These are phyloP conservation scores for Rosa multiflora DNA, from an alignment of 306 rosid species.

Conservation along the genomic window DNA sequence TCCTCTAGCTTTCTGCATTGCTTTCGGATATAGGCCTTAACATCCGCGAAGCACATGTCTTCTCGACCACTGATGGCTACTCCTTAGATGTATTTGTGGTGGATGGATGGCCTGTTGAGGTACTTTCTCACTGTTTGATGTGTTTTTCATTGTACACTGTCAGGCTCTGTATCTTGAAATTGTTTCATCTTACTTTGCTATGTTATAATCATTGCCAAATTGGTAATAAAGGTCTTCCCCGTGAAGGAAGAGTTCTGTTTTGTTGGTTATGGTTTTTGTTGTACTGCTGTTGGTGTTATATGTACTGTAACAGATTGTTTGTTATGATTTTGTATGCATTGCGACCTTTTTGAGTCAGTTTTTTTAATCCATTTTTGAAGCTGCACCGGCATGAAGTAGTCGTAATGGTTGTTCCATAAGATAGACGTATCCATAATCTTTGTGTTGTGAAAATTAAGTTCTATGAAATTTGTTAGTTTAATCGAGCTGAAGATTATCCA, in stretches of 20 bases:
- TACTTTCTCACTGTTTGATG: constrained; percentile 19
- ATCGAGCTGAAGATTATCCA: constrained; percentile 22
- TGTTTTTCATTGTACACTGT: constrained; percentile 6
- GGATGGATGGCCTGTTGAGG: constrained; percentile 73
- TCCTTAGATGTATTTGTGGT: constrained; percentile 61
- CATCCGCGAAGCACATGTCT: constrained; percentile 69
- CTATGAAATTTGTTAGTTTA: background rate
- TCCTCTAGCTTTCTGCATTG: constrained; percentile 54
- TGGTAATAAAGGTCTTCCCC: background rate
- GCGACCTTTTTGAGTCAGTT: background rate
- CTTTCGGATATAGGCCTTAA: constrained; percentile 67
- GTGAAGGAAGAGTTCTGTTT: background rate
- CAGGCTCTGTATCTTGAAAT: constrained; percentile 11
- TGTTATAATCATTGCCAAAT: background rate
- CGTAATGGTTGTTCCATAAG: background rate
- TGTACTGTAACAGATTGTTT: background rate
- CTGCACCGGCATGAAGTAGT: background rate
- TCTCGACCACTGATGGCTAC: constrained; percentile 62
- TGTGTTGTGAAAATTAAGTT: background rate
- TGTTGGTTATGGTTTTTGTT: background rate
- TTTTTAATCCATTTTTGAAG: background rate
- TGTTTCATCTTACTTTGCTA: constrained; percentile 3
- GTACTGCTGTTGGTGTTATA: background rate
- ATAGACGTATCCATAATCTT: constrained; percentile 10
- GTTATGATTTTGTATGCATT: background rate